Evolutionary conservation across 148 eudicot species (phyloP), one percentile per base, ranked within the genome.

Genomic region (Rhododendron mucronatum): DNA sequence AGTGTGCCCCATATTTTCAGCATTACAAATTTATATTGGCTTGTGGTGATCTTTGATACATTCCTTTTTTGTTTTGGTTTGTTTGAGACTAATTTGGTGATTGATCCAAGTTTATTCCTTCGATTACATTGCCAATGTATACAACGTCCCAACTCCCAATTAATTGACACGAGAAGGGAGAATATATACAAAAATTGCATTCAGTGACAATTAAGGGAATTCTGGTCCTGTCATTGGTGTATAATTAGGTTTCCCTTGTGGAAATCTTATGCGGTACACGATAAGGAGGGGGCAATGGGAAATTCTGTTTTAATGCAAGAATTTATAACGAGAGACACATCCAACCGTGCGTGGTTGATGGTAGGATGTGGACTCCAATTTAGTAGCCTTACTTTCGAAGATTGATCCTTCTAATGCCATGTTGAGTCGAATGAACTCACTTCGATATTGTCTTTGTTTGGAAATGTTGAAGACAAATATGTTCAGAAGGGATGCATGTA

Each of bases 1-100:
- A 84, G 91, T 73, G 53, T 53, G 57, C 30, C 78, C 55, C 77
- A 76, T 53, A 20, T 44, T 16, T 75, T 37, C 61, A 28, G 13
- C 81, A 12, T 2, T 76, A 59, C 48, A 23, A 57, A 33, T 59
- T 16, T 59, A 4, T 35, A 20, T 59, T 9, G 59, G 57, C 85
- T 83, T 83, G 30, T 28, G 59, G 51, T 67, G 9, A 26, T 28
- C 16, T 18, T 69, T 47, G 18, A 6, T 78, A 6, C 15, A 51
- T 35, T 81, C 8, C 26, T 81, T 82, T 35, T 20, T 53, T 16
- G 0, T 14, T 30, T 81, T 81, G 45, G 39, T 33, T 35, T 55
- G 3, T 51, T 51, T 21, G n/a, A 9, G 47, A 57, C 55, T 48
- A 48, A 80, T 28, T 80, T 28, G 37, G 82, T 41, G 7, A 55